These are phyloP conservation scores for Chara braunii DNA, from an alignment of 139 green algal genomes.

Conservation along the genomic window DNA sequence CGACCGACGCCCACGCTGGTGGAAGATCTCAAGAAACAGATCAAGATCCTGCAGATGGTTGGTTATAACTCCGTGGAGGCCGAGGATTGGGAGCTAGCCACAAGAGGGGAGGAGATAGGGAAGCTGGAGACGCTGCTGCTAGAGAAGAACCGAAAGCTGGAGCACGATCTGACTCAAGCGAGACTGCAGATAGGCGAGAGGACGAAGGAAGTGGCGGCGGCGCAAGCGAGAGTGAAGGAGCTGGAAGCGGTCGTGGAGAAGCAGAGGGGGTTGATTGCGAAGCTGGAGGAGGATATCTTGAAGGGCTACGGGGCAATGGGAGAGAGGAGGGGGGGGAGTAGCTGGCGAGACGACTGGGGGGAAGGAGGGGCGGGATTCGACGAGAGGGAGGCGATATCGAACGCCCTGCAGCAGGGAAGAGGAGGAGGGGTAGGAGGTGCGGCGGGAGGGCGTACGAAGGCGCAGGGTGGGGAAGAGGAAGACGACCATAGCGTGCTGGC, in stretches of 20 bases:
- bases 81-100: constrained; percentile 35
- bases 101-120: constrained; percentile 27
- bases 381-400: background rate
- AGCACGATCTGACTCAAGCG: constrained; percentile 79
- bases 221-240: constrained; percentile 56
- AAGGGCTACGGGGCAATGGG: constrained; percentile 10
- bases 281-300: constrained; percentile 36
- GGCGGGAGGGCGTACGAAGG: background rate
- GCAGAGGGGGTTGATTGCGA: constrained; percentile 15
- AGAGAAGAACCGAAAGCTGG: constrained; percentile 70
- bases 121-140: constrained; percentile 71
- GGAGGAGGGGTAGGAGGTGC: background rate
- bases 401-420: background rate
- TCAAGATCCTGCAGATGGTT: constrained; percentile 54
- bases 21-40: constrained; percentile 38
- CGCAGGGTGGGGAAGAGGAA: constrained; percentile 7
- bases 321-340: background rate
- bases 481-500: constrained; percentile 57
- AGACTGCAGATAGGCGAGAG: constrained; percentile 43
- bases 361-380: background rate
- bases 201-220: constrained; percentile 45
- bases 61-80: constrained; percentile 57
- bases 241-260: constrained; percentile 32
- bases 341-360: background rate
- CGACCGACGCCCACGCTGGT: constrained; percentile 50